Evolutionary conservation across 2,329 filamentous ascomycete genomes (phyloP), one percentile per base, ranked within the genome.

Genomic region (Xylariaceae sp.): DNA sequence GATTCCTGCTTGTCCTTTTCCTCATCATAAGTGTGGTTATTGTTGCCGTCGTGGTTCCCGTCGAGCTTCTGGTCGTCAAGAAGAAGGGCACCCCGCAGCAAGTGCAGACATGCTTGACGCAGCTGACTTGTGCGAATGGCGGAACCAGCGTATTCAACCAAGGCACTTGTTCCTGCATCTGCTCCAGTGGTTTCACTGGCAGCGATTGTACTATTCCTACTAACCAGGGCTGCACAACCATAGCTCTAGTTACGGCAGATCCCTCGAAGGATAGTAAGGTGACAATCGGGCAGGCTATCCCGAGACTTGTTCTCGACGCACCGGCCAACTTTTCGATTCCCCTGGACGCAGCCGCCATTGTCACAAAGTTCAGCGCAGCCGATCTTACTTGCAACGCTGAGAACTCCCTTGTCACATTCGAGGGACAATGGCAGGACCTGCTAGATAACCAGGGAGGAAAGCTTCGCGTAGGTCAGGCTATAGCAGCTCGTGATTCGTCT

Each of bases 341-440:
- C 0, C 81, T 99, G 0, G 84, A 88, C 50, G 80, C 83, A 3
- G 83, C 83, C 0, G 80, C 80, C 6, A 83, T 97, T 55, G 76
- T 96, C 57, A 85, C 87, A 1, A 83, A 91, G 52, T 90, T 97
- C 73, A 93, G 88, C 68, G 76, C 81, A 4, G 83, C 82, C 37
- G 88, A 88, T 64, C 78, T 96, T 13, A 92, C 89, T 57, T 99
- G 94, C 73, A 84, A 85, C 7, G 85, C 87, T 0, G 88, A 97
- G 72, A 97, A 97, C 68, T 88, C 91, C 0, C 80, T 99, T 3
- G 88, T 97, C 13, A 91, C 89, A 0, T 96, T 97, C 72, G 83
- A 89, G 66, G 88, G 87, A 3, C 73, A 74, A 57, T 74, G 76
- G 1, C 70, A 74, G 3, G 74, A 77, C 35, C 64, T 70, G 11